Base-by-base conservation (phyloP, 352 stramenopile species). In the Phytophthora chlamydospora region DNA sequence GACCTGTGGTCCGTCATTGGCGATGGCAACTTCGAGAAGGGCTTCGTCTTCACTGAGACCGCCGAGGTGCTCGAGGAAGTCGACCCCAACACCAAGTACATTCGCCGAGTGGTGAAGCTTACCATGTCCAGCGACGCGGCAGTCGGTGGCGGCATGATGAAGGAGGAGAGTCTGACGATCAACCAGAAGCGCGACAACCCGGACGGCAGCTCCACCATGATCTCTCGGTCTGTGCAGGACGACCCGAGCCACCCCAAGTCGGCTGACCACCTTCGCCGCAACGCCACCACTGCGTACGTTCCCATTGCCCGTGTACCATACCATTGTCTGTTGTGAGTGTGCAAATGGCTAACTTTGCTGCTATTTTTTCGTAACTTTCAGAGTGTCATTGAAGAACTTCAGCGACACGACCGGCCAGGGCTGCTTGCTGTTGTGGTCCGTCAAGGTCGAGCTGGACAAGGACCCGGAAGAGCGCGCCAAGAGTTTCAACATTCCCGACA, bases 11-110 rank as follows among this genome's bases (percentile, higher is more conserved):
- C 85, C 5, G 77, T 83, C 16, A 63, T 90, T 27, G 83, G 83
- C 45, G 85, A 92, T 47, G n/a, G 66, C 0, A 60, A 58, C 10
- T 96, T 93, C 32, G 85, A 96, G 65, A 89, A 91, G 68, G 80
- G 90, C 51, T 94, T 94, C 52, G 80, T 82, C 3, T 94, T 96
- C 50, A 89, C 83, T 48, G 86, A 95, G 42, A 77, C 78, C 7
- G 75, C 75, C 0, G 86, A 93, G 61, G 51, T 90, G 14, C 58
- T 96, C 10, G 87, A 96, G 8, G 76, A 91, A 29, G 63, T 94
- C 0, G 79, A 96, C 54, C 34, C 69, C 4, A 85, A 79, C 65
- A 93, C 80, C 43, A 93, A 92, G 69, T 96, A 96, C 63, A 69
- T 93, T 27, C 87, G 83, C 12, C 82, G 85, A 34, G 75, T 96